Evolutionary conservation across 1,284 basidiomycete species (phyloP).

Genomic region (Coriolopsis trogii): DNA sequence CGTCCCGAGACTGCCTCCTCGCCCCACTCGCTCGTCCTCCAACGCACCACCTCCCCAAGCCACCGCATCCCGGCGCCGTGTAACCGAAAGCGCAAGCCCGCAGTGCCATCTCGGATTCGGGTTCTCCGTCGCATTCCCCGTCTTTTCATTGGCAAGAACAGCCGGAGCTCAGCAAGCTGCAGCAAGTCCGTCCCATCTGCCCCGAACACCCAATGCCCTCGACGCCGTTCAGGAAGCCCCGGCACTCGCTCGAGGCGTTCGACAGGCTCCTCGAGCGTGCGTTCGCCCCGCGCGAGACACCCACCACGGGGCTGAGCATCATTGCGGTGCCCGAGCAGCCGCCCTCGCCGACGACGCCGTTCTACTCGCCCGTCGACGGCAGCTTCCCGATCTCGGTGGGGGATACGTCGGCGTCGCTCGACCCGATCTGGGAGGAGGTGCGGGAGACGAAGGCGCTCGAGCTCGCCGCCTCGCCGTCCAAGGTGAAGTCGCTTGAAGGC

Average conservation of each 20-base stretch:
- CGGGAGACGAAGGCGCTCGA: constrained; percentile 61
- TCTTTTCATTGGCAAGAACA: no score
- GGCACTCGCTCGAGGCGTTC: constrained; percentile 25
- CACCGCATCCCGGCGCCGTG: not conserved
- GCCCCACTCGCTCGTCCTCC: not conserved
- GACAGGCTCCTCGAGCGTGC: constrained; percentile 27
- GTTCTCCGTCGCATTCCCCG: no score
- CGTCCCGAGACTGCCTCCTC: not conserved
- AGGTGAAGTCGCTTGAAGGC: constrained; percentile 63
- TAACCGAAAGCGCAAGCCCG: no score
- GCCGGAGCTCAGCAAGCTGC: no score
- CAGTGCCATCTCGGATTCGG: not conserved
- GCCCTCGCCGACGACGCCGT: constrained; percentile 29
- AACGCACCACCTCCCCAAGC: not conserved
- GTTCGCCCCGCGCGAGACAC: constrained; percentile 20
- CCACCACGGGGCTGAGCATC: no score
- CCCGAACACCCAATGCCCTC: no score
- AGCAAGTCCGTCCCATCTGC: no score
- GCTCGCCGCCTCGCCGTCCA: constrained; percentile 65
- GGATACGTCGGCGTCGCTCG: constrained; percentile 43
- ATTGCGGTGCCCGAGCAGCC: no score
- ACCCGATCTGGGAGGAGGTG: constrained; percentile 64
- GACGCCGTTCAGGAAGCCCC: constrained; percentile 21
- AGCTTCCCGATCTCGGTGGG: constrained; percentile 16
- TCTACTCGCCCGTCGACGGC: constrained; percentile 21